A percentile compares a stretch with the other conserved stretches of the same genome.
Evolutionary conservation across 345 rosid species (phyloP).

Genomic region (Passiflora organensis): DNA sequence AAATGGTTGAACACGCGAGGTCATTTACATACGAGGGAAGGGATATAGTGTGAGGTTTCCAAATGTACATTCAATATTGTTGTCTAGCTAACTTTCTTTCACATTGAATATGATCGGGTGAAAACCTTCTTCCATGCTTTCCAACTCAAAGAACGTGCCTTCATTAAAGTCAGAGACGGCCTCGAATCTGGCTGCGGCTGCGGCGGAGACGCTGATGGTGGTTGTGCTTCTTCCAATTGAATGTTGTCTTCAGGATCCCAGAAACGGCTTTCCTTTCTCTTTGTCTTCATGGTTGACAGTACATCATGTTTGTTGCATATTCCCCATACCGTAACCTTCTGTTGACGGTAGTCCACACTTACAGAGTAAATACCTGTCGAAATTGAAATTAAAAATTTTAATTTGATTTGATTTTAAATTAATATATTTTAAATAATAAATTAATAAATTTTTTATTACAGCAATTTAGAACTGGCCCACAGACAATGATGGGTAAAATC

Average conservation of each 20-base stretch:
- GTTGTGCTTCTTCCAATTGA: slow-evolving; percentile 19
- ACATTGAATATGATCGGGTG: slow-evolving; percentile 53
- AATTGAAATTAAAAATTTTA: too few relatives aligned
- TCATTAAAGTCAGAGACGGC: slow-evolving; percentile 28
- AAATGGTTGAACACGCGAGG: neutral
- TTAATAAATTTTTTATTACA: too few relatives aligned
- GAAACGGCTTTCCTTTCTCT: slow-evolving; percentile 73
- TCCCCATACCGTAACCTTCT: slow-evolving; percentile 88
- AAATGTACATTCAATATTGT: too few relatives aligned
- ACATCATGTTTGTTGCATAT: slow-evolving; percentile 78
- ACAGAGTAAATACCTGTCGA: slow-evolving; percentile 75
- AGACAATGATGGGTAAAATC: neutral
- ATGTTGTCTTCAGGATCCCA: slow-evolving; percentile 54
- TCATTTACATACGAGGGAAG: neutral
- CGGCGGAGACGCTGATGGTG: slow-evolving; percentile 11
- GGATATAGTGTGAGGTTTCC: too few relatives aligned
- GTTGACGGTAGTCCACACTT: slow-evolving; percentile 56
- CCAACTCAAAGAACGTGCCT: slow-evolving; percentile 53
- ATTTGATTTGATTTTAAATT: too few relatives aligned
- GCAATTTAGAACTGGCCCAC: too few relatives aligned
- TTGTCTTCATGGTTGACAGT: slow-evolving; percentile 48
- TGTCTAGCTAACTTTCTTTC: neutral
- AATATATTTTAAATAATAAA: too few relatives aligned
- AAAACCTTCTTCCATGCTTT: slow-evolving; percentile 59
- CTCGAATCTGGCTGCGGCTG: slow-evolving; percentile 12